Conservation (phyloP, 768 basidiomycete species). For the Rhodosporidiobolus sp. region DNA sequence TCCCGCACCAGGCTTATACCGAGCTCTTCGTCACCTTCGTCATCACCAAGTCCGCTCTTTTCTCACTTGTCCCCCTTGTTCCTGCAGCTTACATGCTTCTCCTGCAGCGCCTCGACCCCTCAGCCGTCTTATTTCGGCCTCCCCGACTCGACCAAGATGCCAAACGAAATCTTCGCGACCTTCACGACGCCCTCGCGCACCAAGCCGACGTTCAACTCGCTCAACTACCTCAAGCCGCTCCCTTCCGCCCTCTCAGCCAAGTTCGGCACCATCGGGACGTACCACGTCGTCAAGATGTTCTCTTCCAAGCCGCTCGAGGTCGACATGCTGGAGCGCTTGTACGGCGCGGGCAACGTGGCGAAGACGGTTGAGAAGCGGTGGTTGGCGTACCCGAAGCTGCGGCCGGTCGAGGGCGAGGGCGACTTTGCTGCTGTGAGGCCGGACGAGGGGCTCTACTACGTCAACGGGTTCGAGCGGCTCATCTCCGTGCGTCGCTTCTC, state of each 20-base stretch:
- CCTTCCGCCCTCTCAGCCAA: slow-evolving; percentile 36
- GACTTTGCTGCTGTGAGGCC: slow-evolving; percentile 74
- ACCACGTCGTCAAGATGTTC: slow-evolving; percentile 85
- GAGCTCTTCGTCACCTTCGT: slow-evolving; percentile 84
- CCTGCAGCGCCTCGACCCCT: slow-evolving; percentile 52
- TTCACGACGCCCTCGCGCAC: slow-evolving; percentile 54
- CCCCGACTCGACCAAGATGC: slow-evolving; percentile 51
- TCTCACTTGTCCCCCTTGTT: slow-evolving; percentile 18
- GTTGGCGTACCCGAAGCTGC: slow-evolving; percentile 48
- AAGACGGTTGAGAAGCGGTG: slow-evolving; percentile 79
- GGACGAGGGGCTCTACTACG: slow-evolving; percentile 77
- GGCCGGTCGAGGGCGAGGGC: slow-evolving; percentile 47
- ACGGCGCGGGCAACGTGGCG: slow-evolving; percentile 61
- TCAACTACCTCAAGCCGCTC: slow-evolving; percentile 63
- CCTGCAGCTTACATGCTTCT: slow-evolving; percentile 42
- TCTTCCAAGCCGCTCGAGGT: slow-evolving; percentile 65
- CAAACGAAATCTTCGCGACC: slow-evolving; percentile 70
- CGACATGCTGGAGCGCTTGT: slow-evolving; percentile 65
- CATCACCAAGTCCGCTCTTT: slow-evolving; percentile 58
- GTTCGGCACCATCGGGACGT: slow-evolving; percentile 51
- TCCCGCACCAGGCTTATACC: slow-evolving; percentile 72
- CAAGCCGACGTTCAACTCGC: slow-evolving; percentile 72
- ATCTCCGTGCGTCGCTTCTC: slow-evolving; percentile 54
- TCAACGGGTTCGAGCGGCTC: slow-evolving; percentile 85
- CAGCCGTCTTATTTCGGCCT: slow-evolving; percentile 65